Evolutionary conservation across 345 rosid species (phyloP), one percentile per base, ranked within the genome.

Genomic region (Syzygium oleosum): DNA sequence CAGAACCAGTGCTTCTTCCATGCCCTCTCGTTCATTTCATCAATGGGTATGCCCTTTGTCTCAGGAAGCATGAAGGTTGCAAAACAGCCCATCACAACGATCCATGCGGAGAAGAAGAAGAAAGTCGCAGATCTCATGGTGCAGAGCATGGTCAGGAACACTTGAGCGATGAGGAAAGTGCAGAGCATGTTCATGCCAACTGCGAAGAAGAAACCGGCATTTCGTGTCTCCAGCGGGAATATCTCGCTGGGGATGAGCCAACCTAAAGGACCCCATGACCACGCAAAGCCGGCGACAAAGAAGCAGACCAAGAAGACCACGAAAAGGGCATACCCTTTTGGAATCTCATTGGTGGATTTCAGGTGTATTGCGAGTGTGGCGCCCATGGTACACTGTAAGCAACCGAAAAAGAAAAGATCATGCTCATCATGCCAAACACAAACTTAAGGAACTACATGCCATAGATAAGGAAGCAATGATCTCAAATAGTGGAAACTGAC

Each of bases 181-280:
- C 93, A 96, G 85, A 96, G 86, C 99, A 95, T 95, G 92, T 95
- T 96, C 80, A 94, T 89, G 73, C 96, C 90, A 25, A 96, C 98
- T 0, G 96, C 95, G 4, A 93, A 92, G 1, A 94, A 93, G 84
- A 90, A 95, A 31, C 98, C 99, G 12, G 97, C 93, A 7, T 89
- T 92, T 53, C 99, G 90, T 0, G 97, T 95, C 88, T 95, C 97
- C 5, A 96, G 87, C 8, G 98, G 99, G 84, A 93, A 96, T 2
- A 94, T 95, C 89, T 95, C 96, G 27, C 99, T 96, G 1, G 98
- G 98, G 54, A 95, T 95, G 77, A 96, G 79, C 97, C 99, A 96
- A 16, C 97, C 98, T 6, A 96, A 88, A 12, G 97, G 98, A 54
- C 98, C 98, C 96, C 98, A 96, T 27, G 98, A 96, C 99, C 99